Evolutionary conservation across 805 yeast genomes (phyloP).

Genomic region (Sugiyamaella americana): DNA sequence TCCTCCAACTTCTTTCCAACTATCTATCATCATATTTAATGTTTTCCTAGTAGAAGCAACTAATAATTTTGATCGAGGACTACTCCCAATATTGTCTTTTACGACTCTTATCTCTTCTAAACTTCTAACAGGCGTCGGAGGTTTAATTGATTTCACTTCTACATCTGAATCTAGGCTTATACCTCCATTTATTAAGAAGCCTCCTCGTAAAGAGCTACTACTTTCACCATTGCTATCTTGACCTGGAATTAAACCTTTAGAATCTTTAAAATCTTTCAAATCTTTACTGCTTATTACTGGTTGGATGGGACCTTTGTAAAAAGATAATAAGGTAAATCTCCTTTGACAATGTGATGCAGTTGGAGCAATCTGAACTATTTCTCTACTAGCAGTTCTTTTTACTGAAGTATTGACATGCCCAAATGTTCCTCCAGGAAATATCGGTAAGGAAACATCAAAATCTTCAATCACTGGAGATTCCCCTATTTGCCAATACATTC

Average conservation of each 20-base stretch:
- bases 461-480: constrained; percentile 2
- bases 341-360: constrained; percentile 6
- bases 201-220: too few relatives aligned
- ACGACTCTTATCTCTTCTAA: not conserved
- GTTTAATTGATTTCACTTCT: constrained; percentile 12
- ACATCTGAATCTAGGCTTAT: constrained; percentile 17
- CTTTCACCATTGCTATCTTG: constrained; percentile 1
- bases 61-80: too few relatives aligned
- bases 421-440: constrained; percentile 32
- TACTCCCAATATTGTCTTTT: not conserved
- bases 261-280: not conserved
- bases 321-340: constrained; percentile 15
- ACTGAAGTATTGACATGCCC: constrained; percentile 15
- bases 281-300: constrained; percentile 14
- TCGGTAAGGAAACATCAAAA: constrained; percentile 20
- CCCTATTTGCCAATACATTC: constrained; percentile 30
- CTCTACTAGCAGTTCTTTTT: not conserved
- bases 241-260: constrained; percentile 17
- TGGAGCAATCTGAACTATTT: too few relatives aligned
- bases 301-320: constrained; percentile 17
- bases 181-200: constrained; percentile 28
- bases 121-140: constrained; percentile 13
- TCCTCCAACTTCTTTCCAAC: not conserved
- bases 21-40: not conserved
- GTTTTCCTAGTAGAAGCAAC: not conserved